phyloP scores from a whole-genome alignment of 495 filamentous ascomycete species.

The Penicillium psychrofluorescens region DNA sequence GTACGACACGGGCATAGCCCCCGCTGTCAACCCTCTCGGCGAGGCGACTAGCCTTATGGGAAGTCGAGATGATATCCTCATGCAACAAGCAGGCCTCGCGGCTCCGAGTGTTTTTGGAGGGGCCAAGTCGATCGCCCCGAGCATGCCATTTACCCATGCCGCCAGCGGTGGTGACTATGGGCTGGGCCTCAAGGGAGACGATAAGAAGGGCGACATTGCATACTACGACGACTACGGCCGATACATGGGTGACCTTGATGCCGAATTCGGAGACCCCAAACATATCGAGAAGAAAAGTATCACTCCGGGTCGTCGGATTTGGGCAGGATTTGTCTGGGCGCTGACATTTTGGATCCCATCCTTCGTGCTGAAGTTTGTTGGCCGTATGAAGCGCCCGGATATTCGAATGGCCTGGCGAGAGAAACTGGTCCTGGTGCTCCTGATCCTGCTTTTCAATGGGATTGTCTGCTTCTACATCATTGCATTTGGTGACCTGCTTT shows the following conservation, averaged over 20 bases:
- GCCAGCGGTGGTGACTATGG: constrained; percentile 67
- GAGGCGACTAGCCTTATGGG: constrained; percentile 55
- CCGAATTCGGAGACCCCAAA: constrained; percentile 68
- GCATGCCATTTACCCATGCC: constrained; percentile 51
- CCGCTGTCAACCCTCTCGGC: constrained; percentile 37
- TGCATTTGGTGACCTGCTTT: constrained; percentile 73
- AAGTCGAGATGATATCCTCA: constrained; percentile 65
- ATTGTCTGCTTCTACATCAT: constrained; percentile 90
- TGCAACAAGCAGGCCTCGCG: constrained; percentile 52
- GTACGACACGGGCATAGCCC: constrained; percentile 23
- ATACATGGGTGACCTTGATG: constrained; percentile 56
- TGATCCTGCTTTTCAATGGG: constrained; percentile 81
- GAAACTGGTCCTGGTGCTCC: constrained; percentile 72
- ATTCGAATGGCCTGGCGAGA: constrained; percentile 96
- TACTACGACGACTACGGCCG: constrained; percentile 55
- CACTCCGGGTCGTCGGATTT: constrained; percentile 56
- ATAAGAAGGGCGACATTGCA: constrained; percentile 56
- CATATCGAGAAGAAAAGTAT: constrained; percentile 66
- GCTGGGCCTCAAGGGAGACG: constrained; percentile 78
- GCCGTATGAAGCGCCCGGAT: constrained; percentile 95
- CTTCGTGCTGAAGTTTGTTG: constrained; percentile 67
- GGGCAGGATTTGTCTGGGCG: constrained; percentile 77
- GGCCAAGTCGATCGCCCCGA: constrained; percentile 69
- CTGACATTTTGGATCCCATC: constrained; percentile 95
- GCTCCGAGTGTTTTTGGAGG: constrained; percentile 48